Evolutionary conservation across 2,329 filamentous ascomycete genomes (phyloP).

Genomic region (Aspergillus glaucus): DNA sequence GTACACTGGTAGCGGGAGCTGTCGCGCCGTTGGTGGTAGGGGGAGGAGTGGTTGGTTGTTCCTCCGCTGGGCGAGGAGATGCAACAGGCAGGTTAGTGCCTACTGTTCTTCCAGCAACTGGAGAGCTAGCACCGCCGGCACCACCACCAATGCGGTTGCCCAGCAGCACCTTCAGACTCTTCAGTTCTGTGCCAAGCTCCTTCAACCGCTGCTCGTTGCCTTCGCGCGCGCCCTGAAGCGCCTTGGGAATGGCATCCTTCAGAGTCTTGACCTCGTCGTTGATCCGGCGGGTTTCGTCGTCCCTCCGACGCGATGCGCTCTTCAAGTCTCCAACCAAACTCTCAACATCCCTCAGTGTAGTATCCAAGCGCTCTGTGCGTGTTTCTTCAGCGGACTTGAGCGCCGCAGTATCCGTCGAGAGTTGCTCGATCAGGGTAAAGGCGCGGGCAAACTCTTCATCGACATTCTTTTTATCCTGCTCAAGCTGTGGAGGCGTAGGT

Average conservation of each 20-base stretch:
- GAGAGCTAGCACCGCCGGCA: conserved; percentile 21
- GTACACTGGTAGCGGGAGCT: conserved; percentile 10
- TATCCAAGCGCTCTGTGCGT: conserved; percentile 76
- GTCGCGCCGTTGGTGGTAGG: conserved; percentile 21
- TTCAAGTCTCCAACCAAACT: conserved; percentile 75
- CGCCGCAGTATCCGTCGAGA: conserved; percentile 80
- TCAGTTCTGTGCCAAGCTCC: conserved; percentile 80
- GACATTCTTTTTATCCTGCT: conserved; percentile 87
- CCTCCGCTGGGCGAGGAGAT: conserved; percentile 16
- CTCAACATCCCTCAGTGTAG: conserved; percentile 76
- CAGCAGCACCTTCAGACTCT: conserved; percentile 85
- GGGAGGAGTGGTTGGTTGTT: conserved; percentile 15
- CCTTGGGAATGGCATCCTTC: conserved; percentile 80
- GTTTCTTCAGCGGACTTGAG: conserved; percentile 82
- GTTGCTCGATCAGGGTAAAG: conserved; percentile 84
- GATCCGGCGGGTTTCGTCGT: conserved; percentile 80
- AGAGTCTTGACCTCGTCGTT: conserved; percentile 79
- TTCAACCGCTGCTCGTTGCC: conserved; percentile 71
- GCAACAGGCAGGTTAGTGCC: conserved; percentile 17
- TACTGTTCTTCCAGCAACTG: conserved; percentile 26
- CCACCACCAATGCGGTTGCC: conserved; percentile 51
- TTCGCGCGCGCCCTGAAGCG: conserved; percentile 81
- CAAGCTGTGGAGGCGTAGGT: conserved; percentile 85
- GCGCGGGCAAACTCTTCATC: conserved; percentile 91
- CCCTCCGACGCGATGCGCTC: conserved; percentile 69